Base-by-base conservation (phyloP, 1,139 yeast species). In the Petasospora rhodanensis region DNA sequence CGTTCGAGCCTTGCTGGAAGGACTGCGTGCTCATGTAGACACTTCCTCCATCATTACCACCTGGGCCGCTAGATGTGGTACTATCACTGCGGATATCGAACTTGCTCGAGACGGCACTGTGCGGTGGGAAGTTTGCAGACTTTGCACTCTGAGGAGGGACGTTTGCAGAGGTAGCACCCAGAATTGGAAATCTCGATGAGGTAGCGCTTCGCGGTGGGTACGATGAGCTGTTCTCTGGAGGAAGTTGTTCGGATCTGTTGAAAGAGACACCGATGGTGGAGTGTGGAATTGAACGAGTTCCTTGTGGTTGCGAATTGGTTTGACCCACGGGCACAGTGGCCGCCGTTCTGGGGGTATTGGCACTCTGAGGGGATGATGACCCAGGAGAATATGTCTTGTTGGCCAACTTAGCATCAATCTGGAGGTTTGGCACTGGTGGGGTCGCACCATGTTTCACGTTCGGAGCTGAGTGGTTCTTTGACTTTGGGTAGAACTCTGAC, bases 381-480 rank as follows among this genome's bases (percentile, higher is more conserved):
- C 8, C 23, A 4, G 29, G 14, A 15, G 25, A 22, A 3, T 20
- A 10, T 22, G 24, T 7, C 3, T 24, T 15, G 26, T 47, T 47
- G 2, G 51, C 53, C 21, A 46, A 19, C 2, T 14, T 25, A 4
- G 53, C 42, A 24, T 48, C 53, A 14, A 38, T 38, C 19, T 19
- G 28, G 18, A 38, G 27, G n/a, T 28, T 14, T 17, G 37, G 34
- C 6, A 25, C 14, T 6, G 29, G 29, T 22, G 36, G 36, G n/a
- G n/a, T n/a, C n/a, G n/a, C n/a, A n/a, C n/a, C n/a, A n/a, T n/a
- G n/a, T n/a, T n/a, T n/a, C n/a, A n/a, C n/a, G n/a, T n/a, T n/a
- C n/a, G n/a, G n/a, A n/a, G n/a, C n/a, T n/a, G n/a, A n/a, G n/a
- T n/a, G n/a, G n/a, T n/a, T n/a, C n/a, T n/a, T n/a, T n/a, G n/a